Conservation (phyloP, 306 rosid species). For the Coriaria nepalensis region DNA sequence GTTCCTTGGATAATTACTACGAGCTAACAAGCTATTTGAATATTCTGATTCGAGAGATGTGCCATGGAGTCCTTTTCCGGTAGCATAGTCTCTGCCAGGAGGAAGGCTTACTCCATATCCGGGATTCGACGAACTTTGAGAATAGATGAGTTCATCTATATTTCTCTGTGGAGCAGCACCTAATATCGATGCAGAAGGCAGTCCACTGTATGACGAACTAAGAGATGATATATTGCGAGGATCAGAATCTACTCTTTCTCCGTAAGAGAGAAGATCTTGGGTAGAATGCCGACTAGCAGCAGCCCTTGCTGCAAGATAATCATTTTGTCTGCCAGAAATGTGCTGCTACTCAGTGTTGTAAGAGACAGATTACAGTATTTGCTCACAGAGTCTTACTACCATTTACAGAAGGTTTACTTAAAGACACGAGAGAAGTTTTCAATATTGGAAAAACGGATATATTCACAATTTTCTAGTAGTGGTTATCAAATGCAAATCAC, state of each 20-base stretch:
- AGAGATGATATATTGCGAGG: conserved; percentile 69
- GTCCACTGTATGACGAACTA: conserved; percentile 65
- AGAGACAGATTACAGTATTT: conserved; percentile 50
- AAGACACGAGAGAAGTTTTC: conserved; percentile 13
- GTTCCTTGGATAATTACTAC: conserved; percentile 34
- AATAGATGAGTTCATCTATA: conserved; percentile 67
- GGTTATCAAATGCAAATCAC: conserved; percentile 10
- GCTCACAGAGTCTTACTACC: conserved; percentile 35
- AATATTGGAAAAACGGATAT: conserved; percentile 13
- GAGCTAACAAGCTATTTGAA: conserved; percentile 40
- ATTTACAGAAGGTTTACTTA: conserved; percentile 16
- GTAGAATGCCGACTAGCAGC: conserved; percentile 76
- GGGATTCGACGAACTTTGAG: conserved; percentile 79
- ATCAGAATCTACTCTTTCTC: conserved; percentile 87
- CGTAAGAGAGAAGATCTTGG: conserved; percentile 75
- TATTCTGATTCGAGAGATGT: conserved; percentile 64
- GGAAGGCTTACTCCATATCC: conserved; percentile 99
- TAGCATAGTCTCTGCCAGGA: conserved; percentile 94
- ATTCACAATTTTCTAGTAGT: conserved; percentile 11
- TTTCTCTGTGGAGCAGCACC: conserved; percentile 95
- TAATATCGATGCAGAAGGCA: conserved; percentile 74
- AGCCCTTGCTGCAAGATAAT: conserved; percentile 89
- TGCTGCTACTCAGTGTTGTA: conserved; percentile 74
- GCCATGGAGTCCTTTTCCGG: conserved; percentile 78
- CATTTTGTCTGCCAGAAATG: conserved; percentile 99